Conservation (phyloP, 495 filamentous ascomycete genomes). For the Neurospora sp. region DNA sequence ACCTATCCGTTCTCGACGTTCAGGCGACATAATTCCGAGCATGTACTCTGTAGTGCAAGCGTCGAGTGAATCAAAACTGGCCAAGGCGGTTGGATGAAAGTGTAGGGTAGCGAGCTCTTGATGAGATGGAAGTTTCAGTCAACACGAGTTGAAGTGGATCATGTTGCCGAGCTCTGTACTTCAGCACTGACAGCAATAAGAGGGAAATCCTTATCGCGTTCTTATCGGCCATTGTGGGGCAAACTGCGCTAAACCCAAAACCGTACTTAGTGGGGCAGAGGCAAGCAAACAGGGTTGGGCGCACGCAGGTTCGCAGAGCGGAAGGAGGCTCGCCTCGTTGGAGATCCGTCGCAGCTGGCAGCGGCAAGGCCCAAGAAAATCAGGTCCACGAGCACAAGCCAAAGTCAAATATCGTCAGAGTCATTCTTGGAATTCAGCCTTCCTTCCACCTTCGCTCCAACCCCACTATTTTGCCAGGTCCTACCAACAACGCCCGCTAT, state of each 20-base stretch:
- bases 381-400: not conserved
- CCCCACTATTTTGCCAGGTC: not conserved
- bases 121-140: not conserved
- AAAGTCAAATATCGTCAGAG: slow-evolving; percentile 19
- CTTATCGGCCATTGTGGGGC: slow-evolving; percentile 19
- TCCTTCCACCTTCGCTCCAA: not conserved
- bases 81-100: not conserved
- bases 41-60: not conserved
- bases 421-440: slow-evolving; percentile 3
- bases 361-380: slow-evolving; percentile 17
- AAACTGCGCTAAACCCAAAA: slow-evolving; percentile 6
- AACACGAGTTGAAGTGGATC: not conserved
- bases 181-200: not conserved
- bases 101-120: not conserved
- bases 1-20: not conserved
- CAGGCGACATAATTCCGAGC: not conserved
- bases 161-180: not conserved
- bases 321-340: not conserved
- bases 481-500: not conserved
- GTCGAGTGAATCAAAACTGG: not conserved
- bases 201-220: slow-evolving; percentile 6
- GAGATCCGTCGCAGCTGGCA: not conserved
- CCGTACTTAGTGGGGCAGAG: not conserved
- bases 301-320: not conserved
- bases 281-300: not conserved